phyloP scores from a whole-genome alignment of 108 stramenopile species.

The Asterionellopsis glacialis region DNA sequence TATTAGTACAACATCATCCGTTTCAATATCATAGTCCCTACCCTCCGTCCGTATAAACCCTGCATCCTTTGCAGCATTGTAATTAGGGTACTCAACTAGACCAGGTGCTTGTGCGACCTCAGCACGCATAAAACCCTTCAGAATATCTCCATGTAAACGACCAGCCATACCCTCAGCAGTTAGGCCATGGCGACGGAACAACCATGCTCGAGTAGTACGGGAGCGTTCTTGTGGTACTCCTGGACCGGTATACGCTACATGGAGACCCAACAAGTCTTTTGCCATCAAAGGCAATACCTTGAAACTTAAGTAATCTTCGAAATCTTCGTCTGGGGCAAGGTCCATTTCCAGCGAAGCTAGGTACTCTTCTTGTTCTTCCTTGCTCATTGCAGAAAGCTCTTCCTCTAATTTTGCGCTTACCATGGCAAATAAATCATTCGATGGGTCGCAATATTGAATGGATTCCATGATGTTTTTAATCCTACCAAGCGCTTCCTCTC shows the following conservation, averaged over 20 bases:
- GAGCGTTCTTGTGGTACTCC: constrained; percentile 58
- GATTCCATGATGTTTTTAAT: constrained; percentile 47
- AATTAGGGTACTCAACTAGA: constrained; percentile 29
- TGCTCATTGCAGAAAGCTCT: constrained; percentile 37
- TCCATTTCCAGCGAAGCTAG: constrained; percentile 52
- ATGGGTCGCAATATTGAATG: constrained; percentile 36
- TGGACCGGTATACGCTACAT: constrained; percentile 55
- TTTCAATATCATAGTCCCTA: constrained; percentile 75
- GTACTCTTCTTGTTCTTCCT: constrained; percentile 57
- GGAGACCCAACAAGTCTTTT: constrained; percentile 35
- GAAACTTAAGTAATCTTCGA: constrained; percentile 25
- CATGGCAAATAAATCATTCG: constrained; percentile 39
- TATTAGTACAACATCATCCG: constrained; percentile 87
- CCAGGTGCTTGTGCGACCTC: constrained; percentile 49
- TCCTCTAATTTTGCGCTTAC: constrained; percentile 85
- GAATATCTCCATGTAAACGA: constrained; percentile 88
- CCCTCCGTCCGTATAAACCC: constrained; percentile 81
- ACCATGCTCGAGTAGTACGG: constrained; percentile 56
- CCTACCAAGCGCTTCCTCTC: constrained; percentile 28
- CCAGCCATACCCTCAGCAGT: constrained; percentile 48
- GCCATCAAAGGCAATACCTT: constrained; percentile 37
- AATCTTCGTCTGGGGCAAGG: constrained; percentile 16
- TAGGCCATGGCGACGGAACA: constrained; percentile 17
- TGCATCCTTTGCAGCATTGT: constrained; percentile 72
- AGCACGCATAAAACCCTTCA: constrained; percentile 88